Evolutionary conservation across 257 asterid genomes (phyloP).

Genomic region (Capsicum chinense): DNA sequence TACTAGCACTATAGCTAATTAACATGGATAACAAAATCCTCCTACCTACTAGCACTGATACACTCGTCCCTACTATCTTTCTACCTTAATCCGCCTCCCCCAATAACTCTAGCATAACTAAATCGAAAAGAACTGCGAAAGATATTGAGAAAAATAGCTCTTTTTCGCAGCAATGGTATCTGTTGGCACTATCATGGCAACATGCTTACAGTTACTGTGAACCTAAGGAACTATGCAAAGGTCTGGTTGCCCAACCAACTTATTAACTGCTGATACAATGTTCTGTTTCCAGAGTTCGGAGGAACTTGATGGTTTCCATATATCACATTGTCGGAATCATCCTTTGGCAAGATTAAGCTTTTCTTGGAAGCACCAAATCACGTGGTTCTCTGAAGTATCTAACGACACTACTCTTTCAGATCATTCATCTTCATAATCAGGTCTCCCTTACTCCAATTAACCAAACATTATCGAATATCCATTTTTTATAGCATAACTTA

Average conservation of each 20-base stretch:
- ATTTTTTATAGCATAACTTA: too few relatives aligned
- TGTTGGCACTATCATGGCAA: not conserved
- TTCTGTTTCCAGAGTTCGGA: not conserved
- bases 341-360: not conserved
- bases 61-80: too few relatives aligned
- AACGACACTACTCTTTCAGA: too few relatives aligned
- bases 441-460: too few relatives aligned
- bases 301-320: not conserved
- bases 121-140: not conserved
- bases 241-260: not conserved
- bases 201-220: not conserved
- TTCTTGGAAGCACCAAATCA: not conserved
- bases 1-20: too few relatives aligned
- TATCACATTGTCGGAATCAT: not conserved
- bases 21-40: too few relatives aligned
- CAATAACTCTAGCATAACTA: not conserved
- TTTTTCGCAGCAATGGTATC: not conserved
- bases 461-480: too few relatives aligned
- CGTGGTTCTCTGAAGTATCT: too few relatives aligned
- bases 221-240: not conserved
- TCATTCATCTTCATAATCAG: too few relatives aligned
- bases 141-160: not conserved
- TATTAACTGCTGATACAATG: not conserved
- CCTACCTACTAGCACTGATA: too few relatives aligned
- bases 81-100: too few relatives aligned